Conservation (phyloP, 306 rosid species). For the Vicia sativa region DNA sequence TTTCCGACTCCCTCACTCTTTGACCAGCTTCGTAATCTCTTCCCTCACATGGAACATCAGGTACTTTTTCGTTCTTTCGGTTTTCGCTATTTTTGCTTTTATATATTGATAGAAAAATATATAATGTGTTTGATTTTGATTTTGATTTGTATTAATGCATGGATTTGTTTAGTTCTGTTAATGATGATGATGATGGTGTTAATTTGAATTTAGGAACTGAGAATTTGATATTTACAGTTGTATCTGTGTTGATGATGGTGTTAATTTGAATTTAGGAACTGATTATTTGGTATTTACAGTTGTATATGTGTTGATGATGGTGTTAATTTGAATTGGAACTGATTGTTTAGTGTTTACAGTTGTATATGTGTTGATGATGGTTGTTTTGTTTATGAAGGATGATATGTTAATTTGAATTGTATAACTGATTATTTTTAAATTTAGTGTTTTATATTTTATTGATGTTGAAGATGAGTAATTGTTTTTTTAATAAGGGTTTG, state of each 20-base stretch:
- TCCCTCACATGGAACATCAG: slow-evolving; percentile 79
- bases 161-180: not conserved
- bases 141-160: not conserved
- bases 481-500: not conserved
- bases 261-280: not conserved
- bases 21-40: slow-evolving; percentile 70
- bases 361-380: too few relatives aligned
- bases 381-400: too few relatives aligned
- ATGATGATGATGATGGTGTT: not conserved
- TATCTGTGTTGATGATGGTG: not conserved
- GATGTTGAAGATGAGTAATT: not conserved
- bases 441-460: not conserved
- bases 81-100: not conserved
- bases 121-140: too few relatives aligned
- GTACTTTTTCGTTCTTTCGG: slow-evolving; percentile 20
- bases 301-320: not conserved
- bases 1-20: slow-evolving; percentile 58
- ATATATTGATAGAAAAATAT: not conserved
- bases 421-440: too few relatives aligned
- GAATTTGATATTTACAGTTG: not conserved
- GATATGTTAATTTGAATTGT: not conserved
- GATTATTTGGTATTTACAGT: not conserved
- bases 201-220: not conserved
- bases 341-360: too few relatives aligned
- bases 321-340: too few relatives aligned